A percentile compares a stretch with the other conserved stretches of the same genome.
phyloP scores from a whole-genome alignment of 1,139 yeast species.

The Geotrichum cucujoidarum region DNA sequence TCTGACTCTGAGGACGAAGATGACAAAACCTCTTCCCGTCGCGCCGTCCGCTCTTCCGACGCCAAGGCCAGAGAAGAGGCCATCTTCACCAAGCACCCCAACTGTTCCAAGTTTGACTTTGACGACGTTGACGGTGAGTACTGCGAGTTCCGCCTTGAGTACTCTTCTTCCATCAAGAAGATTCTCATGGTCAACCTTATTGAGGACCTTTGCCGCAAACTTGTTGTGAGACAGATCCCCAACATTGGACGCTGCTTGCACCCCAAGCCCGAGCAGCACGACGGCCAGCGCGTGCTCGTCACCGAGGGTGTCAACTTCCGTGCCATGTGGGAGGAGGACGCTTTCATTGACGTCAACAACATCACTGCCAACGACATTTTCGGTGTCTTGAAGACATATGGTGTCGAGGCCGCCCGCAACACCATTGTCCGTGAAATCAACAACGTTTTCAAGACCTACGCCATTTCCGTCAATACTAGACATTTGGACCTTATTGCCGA shows the following conservation, averaged over 20 bases:
- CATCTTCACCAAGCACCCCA: constrained; percentile 65
- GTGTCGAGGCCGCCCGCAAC: constrained; percentile 98
- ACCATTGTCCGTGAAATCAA: constrained; percentile 95
- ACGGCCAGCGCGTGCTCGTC: constrained; percentile 60
- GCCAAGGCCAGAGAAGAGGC: constrained; percentile 85
- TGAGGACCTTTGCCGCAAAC: constrained; percentile 83
- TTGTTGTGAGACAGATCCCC: constrained; percentile 91
- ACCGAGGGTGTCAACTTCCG: constrained; percentile 98
- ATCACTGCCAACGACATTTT: constrained; percentile 90
- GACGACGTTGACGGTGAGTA: constrained; percentile 86
- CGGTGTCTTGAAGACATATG: constrained; percentile 85
- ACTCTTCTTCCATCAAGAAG: constrained; percentile 84
- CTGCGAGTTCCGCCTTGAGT: constrained; percentile 85
- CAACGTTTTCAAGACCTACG: constrained; percentile 93
- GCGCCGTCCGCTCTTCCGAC: constrained; percentile 4
- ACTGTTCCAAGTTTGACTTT: constrained; percentile 75
- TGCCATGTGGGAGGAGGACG: constrained; percentile 98
- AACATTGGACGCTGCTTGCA: constrained; percentile 89
- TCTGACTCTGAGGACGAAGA: constrained; percentile 34
- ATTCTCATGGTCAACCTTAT: constrained; percentile 94
- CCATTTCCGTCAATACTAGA: constrained; percentile 86
- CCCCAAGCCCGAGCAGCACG: constrained; percentile 60
- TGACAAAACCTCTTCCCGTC: constrained; percentile 5
- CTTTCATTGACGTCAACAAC: constrained; percentile 80
- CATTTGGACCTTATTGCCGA: constrained; percentile 97